Conservation (phyloP, 371 early-diverging fungal genomes). For the Mucor mucedo region DNA sequence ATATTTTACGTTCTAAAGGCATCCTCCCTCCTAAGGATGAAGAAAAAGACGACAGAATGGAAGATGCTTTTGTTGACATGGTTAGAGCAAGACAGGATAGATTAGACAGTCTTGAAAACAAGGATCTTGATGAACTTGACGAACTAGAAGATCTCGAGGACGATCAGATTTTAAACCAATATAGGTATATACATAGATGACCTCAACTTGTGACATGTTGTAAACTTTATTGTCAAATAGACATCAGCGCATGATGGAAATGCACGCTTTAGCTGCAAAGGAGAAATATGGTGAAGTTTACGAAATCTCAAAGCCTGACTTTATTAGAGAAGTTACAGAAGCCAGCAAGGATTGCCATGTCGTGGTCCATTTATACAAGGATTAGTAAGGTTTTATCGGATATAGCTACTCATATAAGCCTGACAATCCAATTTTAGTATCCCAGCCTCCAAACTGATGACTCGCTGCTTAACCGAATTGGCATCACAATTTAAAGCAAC, state of each 20-base stretch:
- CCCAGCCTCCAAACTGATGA: slow-evolving; percentile 84
- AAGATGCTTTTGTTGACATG: slow-evolving; percentile 79
- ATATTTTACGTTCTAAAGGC: slow-evolving; percentile 89
- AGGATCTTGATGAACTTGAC: slow-evolving; percentile 87
- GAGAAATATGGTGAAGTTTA: slow-evolving; percentile 81
- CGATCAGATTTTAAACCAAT: slow-evolving; percentile 81
- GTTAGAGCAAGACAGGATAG: slow-evolving; percentile 66
- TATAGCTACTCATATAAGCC: not conserved
- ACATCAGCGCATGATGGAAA: slow-evolving; percentile 79
- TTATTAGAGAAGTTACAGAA: slow-evolving; percentile 86
- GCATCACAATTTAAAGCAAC: slow-evolving; percentile 83
- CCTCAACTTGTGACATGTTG: not conserved
- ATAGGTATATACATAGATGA: slow-evolving; percentile 52
- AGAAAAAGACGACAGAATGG: slow-evolving; percentile 76
- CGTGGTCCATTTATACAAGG: slow-evolving; percentile 79
- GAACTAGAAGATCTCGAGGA: slow-evolving; percentile 89
- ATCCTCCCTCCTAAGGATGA: slow-evolving; percentile 85
- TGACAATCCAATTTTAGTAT: slow-evolving; percentile 43
- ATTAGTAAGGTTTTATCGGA: slow-evolving; percentile 52
- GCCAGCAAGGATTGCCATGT: slow-evolving; percentile 82
- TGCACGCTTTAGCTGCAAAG: slow-evolving; percentile 63
- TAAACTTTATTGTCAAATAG: slow-evolving; percentile 27
- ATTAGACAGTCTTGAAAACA: slow-evolving; percentile 66
- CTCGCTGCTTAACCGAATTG: slow-evolving; percentile 74
- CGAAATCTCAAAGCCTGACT: slow-evolving; percentile 93